Percentiles rank a stretch among this genome's conserved stretches.
Conservation (phyloP, 2,329 filamentous ascomycete species). For the Aaosphaeria pasadenensis region DNA sequence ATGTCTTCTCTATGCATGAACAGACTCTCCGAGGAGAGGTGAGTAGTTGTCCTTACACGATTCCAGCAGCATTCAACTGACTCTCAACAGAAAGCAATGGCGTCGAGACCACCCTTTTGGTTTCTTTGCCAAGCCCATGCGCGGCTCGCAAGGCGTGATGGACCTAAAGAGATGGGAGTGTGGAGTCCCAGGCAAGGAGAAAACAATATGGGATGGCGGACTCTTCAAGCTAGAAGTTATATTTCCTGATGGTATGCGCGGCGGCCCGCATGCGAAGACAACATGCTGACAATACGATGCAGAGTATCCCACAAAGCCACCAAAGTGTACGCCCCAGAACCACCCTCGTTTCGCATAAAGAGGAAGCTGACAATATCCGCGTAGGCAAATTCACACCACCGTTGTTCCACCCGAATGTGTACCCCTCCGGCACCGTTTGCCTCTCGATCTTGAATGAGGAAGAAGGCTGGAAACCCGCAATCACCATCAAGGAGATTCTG, state of each 20-base stretch:
- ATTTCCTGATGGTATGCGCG: conserved; percentile 81
- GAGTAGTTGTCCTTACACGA: neutral
- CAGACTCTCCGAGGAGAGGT: conserved; percentile 49
- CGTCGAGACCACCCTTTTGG: conserved; percentile 95
- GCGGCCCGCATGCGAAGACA: neutral
- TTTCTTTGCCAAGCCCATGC: conserved; percentile 87
- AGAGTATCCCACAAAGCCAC: conserved; percentile 99
- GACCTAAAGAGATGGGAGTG: conserved; percentile 97
- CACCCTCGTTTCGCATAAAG: neutral
- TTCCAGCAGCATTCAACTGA: neutral
- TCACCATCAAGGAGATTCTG: conserved; percentile 97
- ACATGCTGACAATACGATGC: conserved; percentile 8
- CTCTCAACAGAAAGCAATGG: conserved; percentile 78
- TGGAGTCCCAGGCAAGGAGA: conserved; percentile 91
- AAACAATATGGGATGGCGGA: conserved; percentile 97
- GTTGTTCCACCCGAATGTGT: conserved; percentile 97
- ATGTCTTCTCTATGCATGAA: conserved; percentile 85
- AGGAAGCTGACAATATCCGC: neutral
- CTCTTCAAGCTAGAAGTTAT: conserved; percentile 90
- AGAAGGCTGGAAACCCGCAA: conserved; percentile 97
- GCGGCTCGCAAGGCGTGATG: conserved; percentile 74
- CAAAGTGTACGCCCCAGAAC: conserved; percentile 72
- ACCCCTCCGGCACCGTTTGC: conserved; percentile 96
- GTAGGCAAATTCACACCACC: conserved; percentile 93
- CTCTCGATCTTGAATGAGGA: conserved; percentile 97